Evolutionary conservation across 495 filamentous ascomycete species (phyloP).

Genomic region (Neurospora sp.): DNA sequence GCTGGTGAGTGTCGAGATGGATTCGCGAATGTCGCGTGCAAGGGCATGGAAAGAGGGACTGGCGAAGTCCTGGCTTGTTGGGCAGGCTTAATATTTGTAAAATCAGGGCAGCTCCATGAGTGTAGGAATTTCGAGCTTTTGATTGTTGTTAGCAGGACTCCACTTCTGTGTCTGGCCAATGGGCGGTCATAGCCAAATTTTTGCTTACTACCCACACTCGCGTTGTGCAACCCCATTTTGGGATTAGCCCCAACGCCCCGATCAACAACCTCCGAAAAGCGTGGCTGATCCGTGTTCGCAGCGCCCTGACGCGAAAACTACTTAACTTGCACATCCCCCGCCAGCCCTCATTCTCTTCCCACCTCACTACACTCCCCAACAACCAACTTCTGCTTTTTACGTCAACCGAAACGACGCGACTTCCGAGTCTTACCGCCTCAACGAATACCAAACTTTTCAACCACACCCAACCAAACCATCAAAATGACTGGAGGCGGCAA

Average conservation of each 20-base stretch:
- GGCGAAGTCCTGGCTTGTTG: background rate
- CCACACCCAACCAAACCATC: constrained; percentile 36
- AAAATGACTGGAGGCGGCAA: constrained; percentile 98
- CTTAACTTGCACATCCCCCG: constrained; percentile 40
- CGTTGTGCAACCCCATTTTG: constrained; percentile 14
- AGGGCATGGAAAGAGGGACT: background rate
- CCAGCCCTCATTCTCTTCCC: constrained; percentile 26
- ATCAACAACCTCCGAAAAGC: constrained; percentile 20
- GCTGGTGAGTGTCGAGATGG: background rate
- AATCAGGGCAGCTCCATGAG: constrained; percentile 11
- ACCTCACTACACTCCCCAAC: constrained; percentile 26
- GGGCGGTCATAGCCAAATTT: background rate
- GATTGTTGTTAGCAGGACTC: background rate
- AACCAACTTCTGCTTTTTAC: constrained; percentile 21
- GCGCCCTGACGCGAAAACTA: constrained; percentile 41
- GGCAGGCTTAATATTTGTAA: constrained; percentile 11
- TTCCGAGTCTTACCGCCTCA: constrained; percentile 16
- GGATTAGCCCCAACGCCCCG: constrained; percentile 31
- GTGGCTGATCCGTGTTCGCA: constrained; percentile 37
- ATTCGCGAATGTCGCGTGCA: background rate
- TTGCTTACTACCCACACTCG: constrained; percentile 3
- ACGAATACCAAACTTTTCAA: constrained; percentile 11
- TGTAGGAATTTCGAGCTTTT: background rate
- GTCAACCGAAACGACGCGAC: constrained; percentile 10
- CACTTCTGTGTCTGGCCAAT: background rate